Percentiles rank a stretch among this genome's conserved stretches.
These are phyloP conservation scores for Mortierella sp. DNA, from an alignment of 371 early-diverging fungal genomes.

Conservation along the genomic window DNA sequence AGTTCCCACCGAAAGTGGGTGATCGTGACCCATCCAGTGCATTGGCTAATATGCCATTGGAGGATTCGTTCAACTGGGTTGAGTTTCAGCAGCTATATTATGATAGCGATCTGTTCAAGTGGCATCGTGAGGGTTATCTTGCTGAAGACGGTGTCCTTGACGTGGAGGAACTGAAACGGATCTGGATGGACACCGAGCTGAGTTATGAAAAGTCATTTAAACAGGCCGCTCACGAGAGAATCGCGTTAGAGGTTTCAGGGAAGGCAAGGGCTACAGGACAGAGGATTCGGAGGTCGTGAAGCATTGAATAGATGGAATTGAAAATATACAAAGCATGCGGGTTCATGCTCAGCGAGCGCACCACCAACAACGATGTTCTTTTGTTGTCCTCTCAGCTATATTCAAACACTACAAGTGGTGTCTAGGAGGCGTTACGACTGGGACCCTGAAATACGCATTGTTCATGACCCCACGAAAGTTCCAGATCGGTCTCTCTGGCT, in stretches of 20 bases:
- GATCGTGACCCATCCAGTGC: not conserved
- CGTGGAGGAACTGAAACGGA: slow-evolving; percentile 15
- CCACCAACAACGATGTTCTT: too few species aligned
- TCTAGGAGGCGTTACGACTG: slow-evolving; percentile 22
- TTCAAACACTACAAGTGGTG: too few species aligned
- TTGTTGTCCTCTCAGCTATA: too few species aligned
- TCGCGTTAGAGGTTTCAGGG: slow-evolving; percentile 7
- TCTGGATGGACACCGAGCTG: slow-evolving; percentile 39
- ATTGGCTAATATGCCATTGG: slow-evolving; percentile 5
- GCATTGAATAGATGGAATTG: too few species aligned
- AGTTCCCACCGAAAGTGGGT: slow-evolving; percentile 3
- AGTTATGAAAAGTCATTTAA: slow-evolving; percentile 19
- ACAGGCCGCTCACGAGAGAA: slow-evolving; percentile 18
- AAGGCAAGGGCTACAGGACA: slow-evolving; percentile 6
- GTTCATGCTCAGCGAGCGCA: too few species aligned
- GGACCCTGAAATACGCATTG: slow-evolving; percentile 72
- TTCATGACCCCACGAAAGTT: slow-evolving; percentile 89
- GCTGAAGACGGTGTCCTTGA: not conserved
- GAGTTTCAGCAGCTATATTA: slow-evolving; percentile 30
- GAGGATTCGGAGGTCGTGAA: too few species aligned
- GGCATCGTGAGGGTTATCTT: slow-evolving; percentile 21
- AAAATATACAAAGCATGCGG: too few species aligned
- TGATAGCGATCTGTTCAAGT: slow-evolving; percentile 27
- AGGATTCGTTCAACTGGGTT: slow-evolving; percentile 34
- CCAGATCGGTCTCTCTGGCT: slow-evolving; percentile 84